phyloP scores from a whole-genome alignment of 2,329 filamentous ascomycete genomes.

The Fusarium beomiforme region DNA sequence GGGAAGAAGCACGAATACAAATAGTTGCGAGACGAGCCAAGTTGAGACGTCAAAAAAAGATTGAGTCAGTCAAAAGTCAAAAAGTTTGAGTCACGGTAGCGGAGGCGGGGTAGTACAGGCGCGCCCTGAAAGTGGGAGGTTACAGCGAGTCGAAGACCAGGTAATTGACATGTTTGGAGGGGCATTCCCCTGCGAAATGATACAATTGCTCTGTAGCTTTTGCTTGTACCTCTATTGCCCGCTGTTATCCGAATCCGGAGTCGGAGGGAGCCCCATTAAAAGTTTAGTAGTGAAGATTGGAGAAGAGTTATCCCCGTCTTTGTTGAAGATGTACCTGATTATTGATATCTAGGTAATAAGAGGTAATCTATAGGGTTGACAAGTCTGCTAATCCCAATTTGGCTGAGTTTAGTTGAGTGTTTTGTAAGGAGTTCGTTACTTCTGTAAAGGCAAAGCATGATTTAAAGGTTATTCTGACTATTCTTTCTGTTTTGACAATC shows the following conservation, averaged over 20 bases:
- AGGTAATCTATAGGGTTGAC: neutral
- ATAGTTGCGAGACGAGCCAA: slow-evolving; percentile 13
- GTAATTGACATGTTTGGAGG: slow-evolving; percentile 10
- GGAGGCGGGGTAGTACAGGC: slow-evolving; percentile 22
- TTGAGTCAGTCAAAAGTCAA: slow-evolving; percentile 25
- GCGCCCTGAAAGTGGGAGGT: neutral
- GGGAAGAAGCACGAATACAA: slow-evolving; percentile 9
- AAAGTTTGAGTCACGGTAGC: slow-evolving; percentile 24
- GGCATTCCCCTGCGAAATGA: slow-evolving; percentile 6
- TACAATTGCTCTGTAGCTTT: neutral
- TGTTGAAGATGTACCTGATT: neutral
- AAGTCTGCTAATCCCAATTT: neutral
- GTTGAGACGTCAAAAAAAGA: slow-evolving; percentile 6
- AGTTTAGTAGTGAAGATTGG: neutral
- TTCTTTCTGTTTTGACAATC: too few relatives aligned
- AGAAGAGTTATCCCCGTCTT: slow-evolving; percentile 4
- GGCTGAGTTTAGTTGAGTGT: neutral
- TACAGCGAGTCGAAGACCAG: neutral
- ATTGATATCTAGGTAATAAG: neutral
- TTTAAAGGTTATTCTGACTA: neutral
- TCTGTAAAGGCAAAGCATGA: neutral
- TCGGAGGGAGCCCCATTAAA: slow-evolving; percentile 14
- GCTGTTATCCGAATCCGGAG: slow-evolving; percentile 18
- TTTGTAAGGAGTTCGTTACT: too few relatives aligned
- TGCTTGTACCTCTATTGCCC: slow-evolving; percentile 4